phyloP scores from a whole-genome alignment of 179 eudicot genomes.

The Amaranthus tricolor region DNA sequence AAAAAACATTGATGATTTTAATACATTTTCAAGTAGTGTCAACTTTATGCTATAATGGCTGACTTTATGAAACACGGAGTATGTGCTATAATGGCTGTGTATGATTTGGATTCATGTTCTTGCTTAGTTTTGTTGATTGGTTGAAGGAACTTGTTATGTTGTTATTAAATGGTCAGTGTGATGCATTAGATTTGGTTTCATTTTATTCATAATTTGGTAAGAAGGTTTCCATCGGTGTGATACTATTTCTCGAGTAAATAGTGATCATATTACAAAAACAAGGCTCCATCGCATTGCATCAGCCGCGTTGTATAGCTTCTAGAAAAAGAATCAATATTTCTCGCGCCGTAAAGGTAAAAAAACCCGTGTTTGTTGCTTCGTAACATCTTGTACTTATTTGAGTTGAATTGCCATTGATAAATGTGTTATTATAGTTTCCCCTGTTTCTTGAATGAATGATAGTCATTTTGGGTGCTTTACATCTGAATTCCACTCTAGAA shows the following conservation, averaged over 20 bases:
- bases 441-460: background rate
- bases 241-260: background rate
- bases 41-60: background rate
- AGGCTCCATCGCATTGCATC: too few relatives aligned
- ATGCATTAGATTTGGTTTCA: too few relatives aligned
- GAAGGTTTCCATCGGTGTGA: background rate
- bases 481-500: background rate
- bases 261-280: background rate
- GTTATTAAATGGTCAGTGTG: too few relatives aligned
- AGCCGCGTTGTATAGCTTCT: too few relatives aligned
- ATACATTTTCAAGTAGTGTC: background rate
- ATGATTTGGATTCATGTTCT: background rate
- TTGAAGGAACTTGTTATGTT: too few relatives aligned
- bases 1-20: background rate
- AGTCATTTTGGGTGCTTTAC: background rate
- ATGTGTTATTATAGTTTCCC: background rate
- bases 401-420: background rate
- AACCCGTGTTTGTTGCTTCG: background rate
- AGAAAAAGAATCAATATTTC: too few relatives aligned
- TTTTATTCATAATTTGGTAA: background rate
- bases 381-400: conserved; percentile 4
- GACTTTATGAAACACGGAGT: background rate
- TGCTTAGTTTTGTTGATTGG: background rate
- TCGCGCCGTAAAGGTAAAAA: too few relatives aligned
- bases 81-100: background rate